Conservation (phyloP, 2,329 filamentous ascomycete species). For the Fusarium sp. region DNA sequence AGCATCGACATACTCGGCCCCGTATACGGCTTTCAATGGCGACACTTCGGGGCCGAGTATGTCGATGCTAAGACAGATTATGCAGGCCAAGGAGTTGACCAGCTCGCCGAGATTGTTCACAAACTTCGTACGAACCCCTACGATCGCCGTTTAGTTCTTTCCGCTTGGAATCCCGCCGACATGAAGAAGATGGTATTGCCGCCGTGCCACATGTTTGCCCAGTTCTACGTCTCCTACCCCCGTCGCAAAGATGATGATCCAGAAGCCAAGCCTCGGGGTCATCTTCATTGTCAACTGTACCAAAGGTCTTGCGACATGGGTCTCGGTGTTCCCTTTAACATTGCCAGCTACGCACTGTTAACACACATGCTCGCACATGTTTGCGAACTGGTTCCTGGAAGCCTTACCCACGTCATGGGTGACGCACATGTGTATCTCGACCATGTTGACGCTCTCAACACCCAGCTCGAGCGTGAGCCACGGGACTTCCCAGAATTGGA, state of each 20-base stretch:
- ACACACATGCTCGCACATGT: slow-evolving; percentile 96
- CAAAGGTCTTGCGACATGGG: slow-evolving; percentile 98
- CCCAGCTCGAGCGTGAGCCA: slow-evolving; percentile 84
- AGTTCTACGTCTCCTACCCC: slow-evolving; percentile 90
- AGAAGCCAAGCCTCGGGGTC: slow-evolving; percentile 66
- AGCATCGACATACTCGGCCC: no score
- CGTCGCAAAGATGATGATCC: slow-evolving; percentile 42
- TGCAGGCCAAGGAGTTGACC: slow-evolving; percentile 87
- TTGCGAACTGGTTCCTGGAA: slow-evolving; percentile 85
- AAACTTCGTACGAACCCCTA: slow-evolving; percentile 87
- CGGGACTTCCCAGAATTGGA: slow-evolving; percentile 81
- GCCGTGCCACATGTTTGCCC: slow-evolving; percentile 97
- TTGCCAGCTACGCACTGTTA: slow-evolving; percentile 90
- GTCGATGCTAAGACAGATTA: slow-evolving; percentile 83
- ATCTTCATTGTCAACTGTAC: slow-evolving; percentile 88
- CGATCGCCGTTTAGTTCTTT: slow-evolving; percentile 89
- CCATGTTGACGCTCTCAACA: slow-evolving; percentile 86
- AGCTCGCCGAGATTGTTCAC: slow-evolving; percentile 88
- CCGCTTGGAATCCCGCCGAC: slow-evolving; percentile 93
- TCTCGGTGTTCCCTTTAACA: slow-evolving; percentile 96
- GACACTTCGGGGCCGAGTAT: slow-evolving; percentile 95
- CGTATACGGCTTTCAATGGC: slow-evolving; percentile 99
- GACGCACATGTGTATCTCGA: slow-evolving; percentile 97
- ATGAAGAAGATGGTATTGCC: slow-evolving; percentile 89
- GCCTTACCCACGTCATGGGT: slow-evolving; percentile 93